These are phyloP conservation scores for Alternaria ethzedia DNA, from an alignment of 2,329 filamentous ascomycete species.

Conservation along the genomic window DNA sequence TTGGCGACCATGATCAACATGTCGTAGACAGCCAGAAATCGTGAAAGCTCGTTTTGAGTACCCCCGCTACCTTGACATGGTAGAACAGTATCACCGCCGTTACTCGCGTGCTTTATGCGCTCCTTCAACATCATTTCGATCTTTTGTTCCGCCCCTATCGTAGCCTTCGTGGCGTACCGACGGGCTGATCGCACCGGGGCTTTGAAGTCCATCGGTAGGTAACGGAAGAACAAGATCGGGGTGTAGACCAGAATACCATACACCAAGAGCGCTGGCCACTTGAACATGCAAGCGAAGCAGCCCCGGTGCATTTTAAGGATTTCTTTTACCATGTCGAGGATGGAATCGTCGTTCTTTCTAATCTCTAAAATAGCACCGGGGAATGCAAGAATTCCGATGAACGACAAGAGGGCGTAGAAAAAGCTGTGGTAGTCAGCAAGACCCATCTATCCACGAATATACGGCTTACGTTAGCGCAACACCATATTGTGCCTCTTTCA, in stretches of 20 bases:
- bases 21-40: slow-evolving; percentile 40
- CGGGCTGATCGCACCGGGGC: slow-evolving; percentile 21
- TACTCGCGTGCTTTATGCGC: slow-evolving; percentile 6
- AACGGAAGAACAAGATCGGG: slow-evolving; percentile 23
- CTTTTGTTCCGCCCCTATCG: slow-evolving; percentile 16
- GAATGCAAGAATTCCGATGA: slow-evolving; percentile 17
- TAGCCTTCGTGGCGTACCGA: slow-evolving; percentile 23
- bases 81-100: neutral
- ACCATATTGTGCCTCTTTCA: slow-evolving; percentile 31
- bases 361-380: neutral
- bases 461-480: slow-evolving; percentile 23
- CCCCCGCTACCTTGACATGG: slow-evolving; percentile 5
- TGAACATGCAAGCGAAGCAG: neutral
- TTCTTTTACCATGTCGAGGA: neutral
- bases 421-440: slow-evolving; percentile 1
- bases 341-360: neutral
- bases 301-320: neutral
- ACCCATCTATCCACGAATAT: neutral
- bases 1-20: slow-evolving; percentile 32
- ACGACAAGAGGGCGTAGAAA: slow-evolving; percentile 18
- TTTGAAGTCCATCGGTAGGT: slow-evolving; percentile 24
- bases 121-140: slow-evolving; percentile 15
- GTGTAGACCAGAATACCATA: slow-evolving; percentile 6
- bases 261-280: neutral
- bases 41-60: slow-evolving; percentile 18